Percentiles rank a stretch among this genome's conserved stretches.
Evolutionary conservation across 2,329 filamentous ascomycete genomes (phyloP).

Genomic region (Lecanicillium sp.): DNA sequence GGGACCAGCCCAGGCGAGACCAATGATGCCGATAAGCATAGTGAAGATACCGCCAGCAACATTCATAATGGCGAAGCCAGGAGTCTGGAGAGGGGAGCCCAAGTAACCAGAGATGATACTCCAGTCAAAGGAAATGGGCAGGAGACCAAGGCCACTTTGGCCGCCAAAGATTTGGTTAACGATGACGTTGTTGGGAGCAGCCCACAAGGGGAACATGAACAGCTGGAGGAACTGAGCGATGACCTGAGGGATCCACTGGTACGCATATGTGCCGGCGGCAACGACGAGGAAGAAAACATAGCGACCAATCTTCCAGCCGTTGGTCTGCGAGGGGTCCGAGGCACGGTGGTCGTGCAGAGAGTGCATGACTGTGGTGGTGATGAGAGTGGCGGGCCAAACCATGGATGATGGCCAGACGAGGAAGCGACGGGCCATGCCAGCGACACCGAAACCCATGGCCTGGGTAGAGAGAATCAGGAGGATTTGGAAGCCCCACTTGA

Average conservation of each 20-base stretch:
- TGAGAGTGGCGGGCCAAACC: constrained; percentile 54
- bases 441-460: constrained; percentile 55
- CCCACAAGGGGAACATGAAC: constrained; percentile 55
- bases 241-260: constrained; percentile 51
- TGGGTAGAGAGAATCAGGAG: constrained; percentile 53
- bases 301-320: constrained; percentile 51
- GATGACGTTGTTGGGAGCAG: constrained; percentile 49
- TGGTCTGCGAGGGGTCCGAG: constrained; percentile 40
- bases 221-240: constrained; percentile 50
- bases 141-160: constrained; percentile 49
- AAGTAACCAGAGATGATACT: constrained; percentile 49
- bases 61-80: constrained; percentile 53
- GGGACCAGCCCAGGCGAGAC: constrained; percentile 40
- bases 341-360: constrained; percentile 53
- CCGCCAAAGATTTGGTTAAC: constrained; percentile 61
- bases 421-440: constrained; percentile 50
- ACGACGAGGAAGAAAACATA: constrained; percentile 50
- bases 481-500: constrained; percentile 51
- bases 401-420: constrained; percentile 54
- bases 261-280: constrained; percentile 40
- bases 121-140: constrained; percentile 63
- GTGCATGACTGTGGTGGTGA: constrained; percentile 55
- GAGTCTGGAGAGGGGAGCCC: constrained; percentile 48
- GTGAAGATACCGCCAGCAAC: constrained; percentile 45
- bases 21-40: constrained; percentile 41